Conservation (phyloP, 495 filamentous ascomycete genomes). For the Talaromyces trachyspermus region DNA sequence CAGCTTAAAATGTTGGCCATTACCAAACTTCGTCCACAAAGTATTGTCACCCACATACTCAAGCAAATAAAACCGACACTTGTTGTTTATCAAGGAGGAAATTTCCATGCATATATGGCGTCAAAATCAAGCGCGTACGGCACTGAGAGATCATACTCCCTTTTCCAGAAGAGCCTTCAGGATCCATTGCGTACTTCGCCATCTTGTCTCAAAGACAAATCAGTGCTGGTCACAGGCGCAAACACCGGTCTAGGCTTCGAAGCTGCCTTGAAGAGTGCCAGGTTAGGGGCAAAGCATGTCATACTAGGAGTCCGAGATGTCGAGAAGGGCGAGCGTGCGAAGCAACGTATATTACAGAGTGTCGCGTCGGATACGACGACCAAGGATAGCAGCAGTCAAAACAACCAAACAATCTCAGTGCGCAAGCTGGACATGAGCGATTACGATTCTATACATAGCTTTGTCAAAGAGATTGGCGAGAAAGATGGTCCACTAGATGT, state of each 20-base stretch:
- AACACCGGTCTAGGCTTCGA: slow-evolving; percentile 19
- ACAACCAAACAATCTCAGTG: background rate
- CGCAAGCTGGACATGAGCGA: slow-evolving; percentile 20
- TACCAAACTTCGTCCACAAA: background rate
- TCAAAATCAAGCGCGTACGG: background rate
- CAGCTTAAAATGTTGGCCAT: background rate
- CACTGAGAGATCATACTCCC: background rate
- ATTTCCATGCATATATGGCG: background rate
- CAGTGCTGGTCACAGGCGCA: slow-evolving; percentile 16
- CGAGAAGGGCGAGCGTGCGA: slow-evolving; percentile 6
- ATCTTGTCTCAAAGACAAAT: slow-evolving; percentile 9
- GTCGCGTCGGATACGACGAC: too few relatives aligned
- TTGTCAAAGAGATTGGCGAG: slow-evolving; percentile 12
- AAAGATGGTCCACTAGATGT: slow-evolving; percentile 9
- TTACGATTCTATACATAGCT: slow-evolving; percentile 22
- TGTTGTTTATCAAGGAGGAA: background rate
- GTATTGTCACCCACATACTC: background rate
- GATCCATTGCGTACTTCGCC: background rate
- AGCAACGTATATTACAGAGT: slow-evolving; percentile 1
- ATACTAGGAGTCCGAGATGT: slow-evolving; percentile 14
- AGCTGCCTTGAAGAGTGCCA: slow-evolving; percentile 11
- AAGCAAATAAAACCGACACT: background rate
- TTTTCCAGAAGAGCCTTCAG: background rate
- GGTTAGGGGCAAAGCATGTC: slow-evolving; percentile 8
- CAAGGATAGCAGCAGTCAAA: slow-evolving; percentile 2